phyloP scores from a whole-genome alignment of 1,139 yeast species.

The Taphrina flavorubra region DNA sequence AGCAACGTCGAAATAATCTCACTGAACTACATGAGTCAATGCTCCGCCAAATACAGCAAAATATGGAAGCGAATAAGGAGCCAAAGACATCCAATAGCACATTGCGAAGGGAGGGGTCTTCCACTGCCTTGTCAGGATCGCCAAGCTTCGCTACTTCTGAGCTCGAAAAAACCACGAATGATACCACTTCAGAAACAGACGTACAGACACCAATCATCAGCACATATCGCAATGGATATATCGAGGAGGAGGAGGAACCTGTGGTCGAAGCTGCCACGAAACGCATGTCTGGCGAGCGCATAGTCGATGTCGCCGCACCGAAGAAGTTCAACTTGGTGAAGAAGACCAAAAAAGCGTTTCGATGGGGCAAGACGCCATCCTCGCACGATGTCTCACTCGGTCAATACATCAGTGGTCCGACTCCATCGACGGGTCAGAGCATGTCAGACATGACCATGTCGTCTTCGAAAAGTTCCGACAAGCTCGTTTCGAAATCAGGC shows the following conservation, averaged over 20 bases:
- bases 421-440: constrained; percentile 1
- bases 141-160: constrained; percentile 4
- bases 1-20: constrained; percentile 52
- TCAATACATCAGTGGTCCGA: constrained; percentile 5
- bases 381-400: constrained; percentile 4
- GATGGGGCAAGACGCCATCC: constrained; percentile 36
- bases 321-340: constrained; percentile 44
- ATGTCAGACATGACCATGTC: constrained; percentile 22
- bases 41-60: constrained; percentile 49
- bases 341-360: constrained; percentile 32
- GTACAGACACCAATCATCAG: background rate
- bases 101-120: background rate
- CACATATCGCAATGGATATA: constrained; percentile 3
- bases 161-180: background rate
- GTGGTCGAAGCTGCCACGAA: constrained; percentile 27
- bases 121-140: background rate
- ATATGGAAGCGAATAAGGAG: constrained; percentile 17
- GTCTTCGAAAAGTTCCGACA: constrained; percentile 24
- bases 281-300: constrained; percentile 34
- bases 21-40: constrained; percentile 54
- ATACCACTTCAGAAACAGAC: background rate
- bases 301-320: constrained; percentile 11
- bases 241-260: constrained; percentile 34
- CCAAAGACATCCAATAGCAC: background rate
- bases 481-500: constrained; percentile 8